Evolutionary conservation across 805 yeast species (phyloP).

Genomic region (Wickerhamomyces rabaulensis): DNA sequence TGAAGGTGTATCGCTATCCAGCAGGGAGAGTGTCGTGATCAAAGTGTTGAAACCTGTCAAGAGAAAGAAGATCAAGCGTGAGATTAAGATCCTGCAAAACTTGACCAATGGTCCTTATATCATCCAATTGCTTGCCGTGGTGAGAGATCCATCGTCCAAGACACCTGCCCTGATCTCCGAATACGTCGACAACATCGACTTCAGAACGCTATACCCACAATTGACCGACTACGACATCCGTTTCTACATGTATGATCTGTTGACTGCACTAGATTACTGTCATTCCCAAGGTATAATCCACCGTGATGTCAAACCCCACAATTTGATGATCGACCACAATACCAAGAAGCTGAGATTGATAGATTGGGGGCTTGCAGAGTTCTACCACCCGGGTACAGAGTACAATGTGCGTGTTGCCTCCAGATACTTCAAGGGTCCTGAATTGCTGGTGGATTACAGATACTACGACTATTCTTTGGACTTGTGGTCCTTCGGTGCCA

Average conservation of each 20-base stretch:
- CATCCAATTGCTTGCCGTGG: conserved; percentile 72
- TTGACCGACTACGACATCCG: conserved; percentile 72
- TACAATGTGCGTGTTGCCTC: conserved; percentile 92
- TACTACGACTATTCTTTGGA: conserved; percentile 86
- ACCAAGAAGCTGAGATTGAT: conserved; percentile 61
- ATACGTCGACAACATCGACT: conserved; percentile 78
- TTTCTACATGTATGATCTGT: conserved; percentile 76
- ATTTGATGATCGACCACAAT: conserved; percentile 85
- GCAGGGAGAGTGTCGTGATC: conserved; percentile 68
- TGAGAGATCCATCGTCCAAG: conserved; percentile 77
- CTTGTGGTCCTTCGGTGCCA: conserved; percentile 88
- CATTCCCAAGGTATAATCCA: conserved; percentile 96
- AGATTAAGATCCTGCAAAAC: conserved; percentile 81
- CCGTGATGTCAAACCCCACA: conserved; percentile 91
- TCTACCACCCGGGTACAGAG: conserved; percentile 84
- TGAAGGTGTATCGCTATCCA: conserved; percentile 65
- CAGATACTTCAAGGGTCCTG: conserved; percentile 90
- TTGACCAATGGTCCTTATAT: conserved; percentile 81
- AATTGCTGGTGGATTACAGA: conserved; percentile 73
- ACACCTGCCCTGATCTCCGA: conserved; percentile 90
- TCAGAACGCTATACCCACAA: conserved; percentile 79
- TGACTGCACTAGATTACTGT: conserved; percentile 78
- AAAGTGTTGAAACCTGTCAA: conserved; percentile 93
- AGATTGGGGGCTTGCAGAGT: conserved; percentile 95
- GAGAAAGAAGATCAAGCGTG: conserved; percentile 87